Base-by-base conservation (phyloP, 2,329 filamentous ascomycete species). In the Sclerotinia spermophila region DNA sequence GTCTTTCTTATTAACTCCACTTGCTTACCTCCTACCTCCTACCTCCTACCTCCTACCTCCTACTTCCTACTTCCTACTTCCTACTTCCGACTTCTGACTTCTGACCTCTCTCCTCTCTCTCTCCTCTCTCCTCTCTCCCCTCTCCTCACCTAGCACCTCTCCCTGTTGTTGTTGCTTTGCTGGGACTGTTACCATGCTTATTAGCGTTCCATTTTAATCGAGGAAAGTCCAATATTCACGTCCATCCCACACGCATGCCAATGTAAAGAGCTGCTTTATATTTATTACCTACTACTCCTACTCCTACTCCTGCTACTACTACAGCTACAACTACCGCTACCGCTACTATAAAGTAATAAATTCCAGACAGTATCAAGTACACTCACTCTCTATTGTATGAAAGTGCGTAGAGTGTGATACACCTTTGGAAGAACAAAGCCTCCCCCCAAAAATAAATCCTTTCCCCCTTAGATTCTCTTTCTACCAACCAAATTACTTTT, bases 341-440 rank as follows among this genome's bases (percentile, higher is more conserved):
- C 27, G 24, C 60, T 35, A 33, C 30, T 24, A 7, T 19, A 64
- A 33, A 30, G 30, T 38, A 11, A 27, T 21, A 38, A 7, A n/a
- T 33, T 59, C 17, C 33, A n/a, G 24, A 59, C 27, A 59, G 21
- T 17, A 35, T 59, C 33, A 17, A 19, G 3, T 24, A 6, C 61
- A 19, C 60, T 27, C 44, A 6, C 61, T 11, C 60, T 27, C 44
- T 51, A 15, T 40, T 27, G 61, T 65, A 40, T 65, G 61, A 65
- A 65, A 51, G 61, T 51, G 30, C 30, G 21, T 27, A 27, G 59
- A 51, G 44, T 19, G 42, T 53, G 35, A 30, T 40, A 53, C 45
- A 30, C 24, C 33, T 30, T 7, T 24, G 19, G 45, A 53, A 66
- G 62, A 66, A 66, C 62, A 66, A 66, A 66, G 62, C 55, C 30